phyloP scores from a whole-genome alignment of 2,329 filamentous ascomycete species.

The Penicillium sp. region DNA sequence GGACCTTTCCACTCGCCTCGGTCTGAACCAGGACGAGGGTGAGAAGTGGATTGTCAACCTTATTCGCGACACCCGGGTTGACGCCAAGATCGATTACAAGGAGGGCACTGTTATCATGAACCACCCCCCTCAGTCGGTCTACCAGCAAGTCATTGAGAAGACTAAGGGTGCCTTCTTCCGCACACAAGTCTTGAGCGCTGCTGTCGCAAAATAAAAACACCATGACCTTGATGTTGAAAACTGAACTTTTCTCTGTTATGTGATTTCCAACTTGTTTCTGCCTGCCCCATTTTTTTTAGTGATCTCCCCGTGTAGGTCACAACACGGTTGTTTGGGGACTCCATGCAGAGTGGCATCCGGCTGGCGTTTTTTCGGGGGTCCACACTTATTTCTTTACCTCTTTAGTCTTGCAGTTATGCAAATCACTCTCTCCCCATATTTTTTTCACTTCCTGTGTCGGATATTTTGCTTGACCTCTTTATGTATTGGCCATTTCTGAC shows the following conservation, averaged over 20 bases:
- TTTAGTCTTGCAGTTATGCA: slow-evolving; percentile 24
- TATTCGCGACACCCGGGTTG: slow-evolving; percentile 93
- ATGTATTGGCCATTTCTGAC: slow-evolving; percentile 13
- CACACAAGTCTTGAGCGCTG: slow-evolving; percentile 81
- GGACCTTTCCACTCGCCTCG: slow-evolving; percentile 87
- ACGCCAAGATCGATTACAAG: slow-evolving; percentile 99
- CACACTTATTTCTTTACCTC: slow-evolving; percentile 30
- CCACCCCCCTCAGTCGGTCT: slow-evolving; percentile 96
- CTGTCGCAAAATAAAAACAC: slow-evolving; percentile 50
- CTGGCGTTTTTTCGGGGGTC: slow-evolving; percentile 45
- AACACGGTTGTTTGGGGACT: slow-evolving; percentile 34
- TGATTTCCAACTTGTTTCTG: slow-evolving; percentile 33
- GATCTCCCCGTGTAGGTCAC: slow-evolving; percentile 32
- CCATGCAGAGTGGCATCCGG: slow-evolving; percentile 44
- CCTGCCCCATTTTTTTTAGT: slow-evolving; percentile 36
- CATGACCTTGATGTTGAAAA: slow-evolving; percentile 29
- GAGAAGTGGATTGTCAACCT: slow-evolving; percentile 99
- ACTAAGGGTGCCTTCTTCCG: slow-evolving; percentile 99
- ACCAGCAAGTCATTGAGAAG: slow-evolving; percentile 98
- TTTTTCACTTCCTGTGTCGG: slow-evolving; percentile 25
- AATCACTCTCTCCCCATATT: slow-evolving; percentile 27
- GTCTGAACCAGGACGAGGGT: slow-evolving; percentile 87
- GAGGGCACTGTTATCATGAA: slow-evolving; percentile 99
- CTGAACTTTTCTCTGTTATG: slow-evolving; percentile 33
- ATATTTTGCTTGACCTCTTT: slow-evolving; percentile 17